These are phyloP conservation scores for Rhododendron molle DNA, from an alignment of 148 eudicot species.

Conservation along the genomic window DNA sequence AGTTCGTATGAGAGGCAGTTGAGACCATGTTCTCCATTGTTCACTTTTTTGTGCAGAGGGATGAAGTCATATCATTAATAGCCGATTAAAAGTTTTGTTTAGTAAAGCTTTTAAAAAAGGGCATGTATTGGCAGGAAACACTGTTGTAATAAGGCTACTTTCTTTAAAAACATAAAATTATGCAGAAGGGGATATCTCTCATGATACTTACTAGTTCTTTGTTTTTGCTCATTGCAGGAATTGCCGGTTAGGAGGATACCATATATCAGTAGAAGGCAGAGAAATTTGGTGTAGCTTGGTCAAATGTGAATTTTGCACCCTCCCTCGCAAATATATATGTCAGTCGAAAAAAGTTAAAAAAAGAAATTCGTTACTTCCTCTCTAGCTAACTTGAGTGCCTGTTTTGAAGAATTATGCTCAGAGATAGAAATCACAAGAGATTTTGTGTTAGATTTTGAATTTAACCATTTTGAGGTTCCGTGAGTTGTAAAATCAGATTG, in stretches of 20 bases:
- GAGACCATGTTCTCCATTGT: not conserved
- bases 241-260: not conserved
- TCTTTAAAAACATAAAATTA: not conserved
- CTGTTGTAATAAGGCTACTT: not conserved
- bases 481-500: constrained; percentile 43
- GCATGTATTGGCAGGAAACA: not conserved
- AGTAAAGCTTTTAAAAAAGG: not conserved
- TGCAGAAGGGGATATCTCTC: not conserved
- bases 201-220: not conserved
- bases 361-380: constrained; percentile 3
- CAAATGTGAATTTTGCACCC: not conserved
- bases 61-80: not conserved
- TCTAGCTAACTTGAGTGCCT: constrained; percentile 16
- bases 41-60: not conserved
- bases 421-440: constrained; percentile 29
- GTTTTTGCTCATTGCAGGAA: not conserved
- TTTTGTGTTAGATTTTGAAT: constrained; percentile 21
- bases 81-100: not conserved
- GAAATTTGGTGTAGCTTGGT: not conserved
- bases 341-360: not conserved
- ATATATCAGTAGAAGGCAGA: not conserved
- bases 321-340: not conserved
- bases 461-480: constrained; percentile 17
- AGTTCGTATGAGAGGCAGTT: not conserved
- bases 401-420: constrained; percentile 18